These are phyloP conservation scores for Cutaneotrichosporon cyanovorans DNA, from an alignment of 1,284 basidiomycete species.

Conservation along the genomic window DNA sequence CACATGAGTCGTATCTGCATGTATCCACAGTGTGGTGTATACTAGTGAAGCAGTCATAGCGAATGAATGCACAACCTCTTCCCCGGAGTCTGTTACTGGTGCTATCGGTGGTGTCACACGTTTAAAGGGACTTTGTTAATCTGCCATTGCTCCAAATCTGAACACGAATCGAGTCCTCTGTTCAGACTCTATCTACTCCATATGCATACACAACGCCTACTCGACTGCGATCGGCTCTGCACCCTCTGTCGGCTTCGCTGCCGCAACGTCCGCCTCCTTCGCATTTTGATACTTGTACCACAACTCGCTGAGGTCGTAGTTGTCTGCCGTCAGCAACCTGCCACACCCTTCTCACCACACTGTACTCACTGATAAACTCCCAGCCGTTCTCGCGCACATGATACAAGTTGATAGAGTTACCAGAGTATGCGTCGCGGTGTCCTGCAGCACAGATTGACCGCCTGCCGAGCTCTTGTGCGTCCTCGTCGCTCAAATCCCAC, in stretches of 20 bases:
- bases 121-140: too few relatives aligned
- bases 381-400: conserved; percentile 93
- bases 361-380: conserved; percentile 74
- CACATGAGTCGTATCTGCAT: too few relatives aligned
- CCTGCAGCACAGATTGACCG: conserved; percentile 95
- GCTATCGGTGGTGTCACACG: too few relatives aligned
- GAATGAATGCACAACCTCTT: too few relatives aligned
- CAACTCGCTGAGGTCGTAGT: conserved; percentile 46
- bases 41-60: too few relatives aligned
- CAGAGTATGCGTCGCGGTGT: conserved; percentile 96
- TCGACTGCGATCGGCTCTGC: conserved; percentile 37
- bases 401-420: conserved; percentile 92
- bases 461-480: conserved; percentile 89
- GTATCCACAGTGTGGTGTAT: too few relatives aligned
- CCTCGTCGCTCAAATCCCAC: conserved; percentile 89
- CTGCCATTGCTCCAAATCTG: too few relatives aligned
- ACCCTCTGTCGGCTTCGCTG: conserved; percentile 15
- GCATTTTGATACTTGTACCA: conserved; percentile 47
- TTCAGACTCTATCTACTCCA: background rate
- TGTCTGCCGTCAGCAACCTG: conserved; percentile 26
- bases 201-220: conserved; percentile 24
- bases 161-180: too few relatives aligned
- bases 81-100: too few relatives aligned
- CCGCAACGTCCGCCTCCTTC: conserved; percentile 36
- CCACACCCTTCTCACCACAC: background rate